These are phyloP conservation scores for Datura wrightii DNA, from an alignment of 257 asterid genomes.

Conservation along the genomic window DNA sequence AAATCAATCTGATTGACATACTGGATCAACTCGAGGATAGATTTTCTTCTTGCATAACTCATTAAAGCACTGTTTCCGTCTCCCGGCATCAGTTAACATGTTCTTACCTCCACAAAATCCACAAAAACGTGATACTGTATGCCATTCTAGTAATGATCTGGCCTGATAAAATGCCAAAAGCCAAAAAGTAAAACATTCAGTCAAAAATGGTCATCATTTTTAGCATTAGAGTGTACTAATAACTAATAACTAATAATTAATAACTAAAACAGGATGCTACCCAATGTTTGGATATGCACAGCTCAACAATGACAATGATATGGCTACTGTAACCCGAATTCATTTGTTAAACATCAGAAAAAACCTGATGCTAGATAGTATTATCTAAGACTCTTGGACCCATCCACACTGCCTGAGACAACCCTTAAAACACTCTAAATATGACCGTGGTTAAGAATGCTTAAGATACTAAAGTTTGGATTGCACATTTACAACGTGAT, in stretches of 20 bases:
- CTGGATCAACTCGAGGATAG: slow-evolving; percentile 98
- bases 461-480: background rate
- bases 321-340: background rate
- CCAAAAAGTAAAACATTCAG: background rate
- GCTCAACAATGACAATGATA: slow-evolving; percentile 13
- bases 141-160: slow-evolving; percentile 95
- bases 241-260: background rate
- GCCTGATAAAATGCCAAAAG: slow-evolving; percentile 56
- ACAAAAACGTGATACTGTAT: slow-evolving; percentile 71
- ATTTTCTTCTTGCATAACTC: slow-evolving; percentile 78
- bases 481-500: background rate
- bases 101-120: slow-evolving; percentile 77
- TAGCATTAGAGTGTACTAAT: background rate
- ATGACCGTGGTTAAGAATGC: background rate
- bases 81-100: slow-evolving; percentile 85
- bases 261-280: background rate
- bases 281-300: background rate
- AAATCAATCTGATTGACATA: slow-evolving; percentile 43
- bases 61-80: slow-evolving; percentile 78
- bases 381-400: background rate
- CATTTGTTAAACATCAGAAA: background rate
- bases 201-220: background rate
- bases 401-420: background rate
- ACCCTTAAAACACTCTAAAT: slow-evolving; percentile 1
- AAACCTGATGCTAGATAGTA: slow-evolving; percentile 15